These are phyloP conservation scores for Zanthoxylum bungeanum DNA, from an alignment of 345 rosid species.

Conservation along the genomic window DNA sequence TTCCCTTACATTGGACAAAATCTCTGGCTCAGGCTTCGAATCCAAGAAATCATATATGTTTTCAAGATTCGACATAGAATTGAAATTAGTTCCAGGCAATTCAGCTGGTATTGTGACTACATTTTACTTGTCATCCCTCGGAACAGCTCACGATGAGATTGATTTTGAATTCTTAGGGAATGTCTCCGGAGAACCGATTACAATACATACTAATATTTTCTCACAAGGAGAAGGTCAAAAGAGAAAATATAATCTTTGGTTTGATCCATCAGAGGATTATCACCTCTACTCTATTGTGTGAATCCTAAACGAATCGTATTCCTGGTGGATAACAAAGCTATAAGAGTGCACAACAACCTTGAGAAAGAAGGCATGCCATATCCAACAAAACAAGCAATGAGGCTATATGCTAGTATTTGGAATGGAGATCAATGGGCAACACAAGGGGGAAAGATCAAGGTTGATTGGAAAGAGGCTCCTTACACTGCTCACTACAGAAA, in stretches of 20 bases:
- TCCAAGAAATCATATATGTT: too few species aligned
- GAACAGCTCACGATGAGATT: conserved; percentile 27
- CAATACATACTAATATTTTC: conserved; percentile 26
- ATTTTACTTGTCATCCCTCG: conserved; percentile 26
- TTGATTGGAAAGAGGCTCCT: not conserved
- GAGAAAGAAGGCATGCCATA: not conserved
- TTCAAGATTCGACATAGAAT: too few species aligned
- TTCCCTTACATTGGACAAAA: too few species aligned
- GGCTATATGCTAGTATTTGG: not conserved
- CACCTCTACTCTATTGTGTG: conserved; percentile 24
- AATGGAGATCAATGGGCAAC: conserved; percentile 11
- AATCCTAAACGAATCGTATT: conserved; percentile 27
- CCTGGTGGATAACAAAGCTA: not conserved
- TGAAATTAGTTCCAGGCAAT: conserved; percentile 27
- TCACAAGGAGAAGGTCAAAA: conserved; percentile 23
- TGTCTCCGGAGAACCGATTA: conserved; percentile 20
- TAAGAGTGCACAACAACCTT: conserved; percentile 4
- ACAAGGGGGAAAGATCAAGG: not conserved
- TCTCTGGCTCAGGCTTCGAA: too few species aligned
- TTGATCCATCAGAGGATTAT: conserved; percentile 18
- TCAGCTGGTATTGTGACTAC: conserved; percentile 31
- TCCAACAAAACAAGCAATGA: not conserved
- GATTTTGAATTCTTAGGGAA: conserved; percentile 37
- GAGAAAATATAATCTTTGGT: conserved; percentile 29
- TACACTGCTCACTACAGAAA: not conserved